phyloP scores from a whole-genome alignment of 1,284 basidiomycete genomes.

The Pholiota adiposa region DNA sequence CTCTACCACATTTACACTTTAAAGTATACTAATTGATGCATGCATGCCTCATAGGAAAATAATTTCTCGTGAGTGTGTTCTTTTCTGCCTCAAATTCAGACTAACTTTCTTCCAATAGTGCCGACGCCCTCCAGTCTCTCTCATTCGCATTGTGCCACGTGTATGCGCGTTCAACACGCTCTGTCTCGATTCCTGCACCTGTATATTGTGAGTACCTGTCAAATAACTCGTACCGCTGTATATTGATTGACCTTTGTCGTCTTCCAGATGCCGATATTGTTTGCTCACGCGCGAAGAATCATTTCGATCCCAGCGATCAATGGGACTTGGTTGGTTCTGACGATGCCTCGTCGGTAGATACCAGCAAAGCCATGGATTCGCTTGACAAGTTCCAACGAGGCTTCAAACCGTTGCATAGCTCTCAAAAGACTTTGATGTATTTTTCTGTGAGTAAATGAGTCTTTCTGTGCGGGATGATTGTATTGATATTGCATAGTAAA shows the following conservation, averaged over 20 bases:
- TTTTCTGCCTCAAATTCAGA: neutral
- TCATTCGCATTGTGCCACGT: conserved; percentile 82
- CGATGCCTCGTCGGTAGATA: conserved; percentile 30
- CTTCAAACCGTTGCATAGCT: conserved; percentile 60
- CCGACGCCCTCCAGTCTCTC: conserved; percentile 70
- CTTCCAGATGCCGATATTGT: conserved; percentile 79
- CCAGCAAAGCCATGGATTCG: conserved; percentile 42
- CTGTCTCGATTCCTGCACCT: conserved; percentile 83
- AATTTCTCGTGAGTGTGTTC: conserved; percentile 31
- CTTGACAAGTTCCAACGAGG: conserved; percentile 57
- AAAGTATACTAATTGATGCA: neutral
- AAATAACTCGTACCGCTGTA: neutral
- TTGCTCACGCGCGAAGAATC: conserved; percentile 80
- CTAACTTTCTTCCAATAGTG: conserved; percentile 37
- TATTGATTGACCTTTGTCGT: neutral
- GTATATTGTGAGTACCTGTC: conserved; percentile 68
- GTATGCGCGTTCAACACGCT: conserved; percentile 81
- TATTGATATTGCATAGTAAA: neutral
- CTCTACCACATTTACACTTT: neutral
- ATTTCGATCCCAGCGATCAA: conserved; percentile 67
- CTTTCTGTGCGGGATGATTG: neutral
- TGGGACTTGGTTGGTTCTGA: conserved; percentile 59
- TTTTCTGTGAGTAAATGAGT: conserved; percentile 51
- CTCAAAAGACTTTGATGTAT: conserved; percentile 63
- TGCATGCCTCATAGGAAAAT: conserved; percentile 32